Evolutionary conservation across 768 basidiomycete genomes (phyloP).

Genomic region (Exsudoporus frostii): DNA sequence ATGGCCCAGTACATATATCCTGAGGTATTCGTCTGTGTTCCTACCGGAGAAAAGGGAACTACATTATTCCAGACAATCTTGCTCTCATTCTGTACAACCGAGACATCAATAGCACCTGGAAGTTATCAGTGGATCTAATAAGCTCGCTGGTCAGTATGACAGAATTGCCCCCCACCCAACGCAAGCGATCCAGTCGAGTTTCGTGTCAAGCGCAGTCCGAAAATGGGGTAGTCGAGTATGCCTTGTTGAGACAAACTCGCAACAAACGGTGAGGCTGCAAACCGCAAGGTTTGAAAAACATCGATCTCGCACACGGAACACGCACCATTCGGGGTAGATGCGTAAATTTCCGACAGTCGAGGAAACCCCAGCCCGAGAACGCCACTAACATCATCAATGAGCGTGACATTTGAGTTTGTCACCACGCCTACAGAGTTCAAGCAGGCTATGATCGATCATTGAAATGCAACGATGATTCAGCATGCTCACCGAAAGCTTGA

Average conservation of each 20-base stretch:
- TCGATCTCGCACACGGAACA: slow-evolving; percentile 11
- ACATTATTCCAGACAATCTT: slow-evolving; percentile 73
- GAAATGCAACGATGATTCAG: neutral
- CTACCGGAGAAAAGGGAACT: slow-evolving; percentile 67
- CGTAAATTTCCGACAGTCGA: slow-evolving; percentile 60
- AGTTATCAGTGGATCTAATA: neutral
- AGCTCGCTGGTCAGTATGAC: neutral
- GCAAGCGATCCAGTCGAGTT: slow-evolving; percentile 61
- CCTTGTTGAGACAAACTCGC: slow-evolving; percentile 59
- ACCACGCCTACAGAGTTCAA: slow-evolving; percentile 47
- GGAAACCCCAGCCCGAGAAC: slow-evolving; percentile 76
- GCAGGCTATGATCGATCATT: neutral
- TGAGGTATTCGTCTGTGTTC: slow-evolving; percentile 51
- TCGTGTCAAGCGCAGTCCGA: slow-evolving; percentile 63
- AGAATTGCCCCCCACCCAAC: slow-evolving; percentile 42
- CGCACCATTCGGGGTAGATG: slow-evolving; percentile 46
- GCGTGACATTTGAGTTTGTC: slow-evolving; percentile 57
- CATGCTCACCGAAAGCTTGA: slow-evolving; percentile 64
- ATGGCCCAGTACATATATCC: slow-evolving; percentile 79
- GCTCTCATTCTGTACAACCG: slow-evolving; percentile 58
- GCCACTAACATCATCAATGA: slow-evolving; percentile 65
- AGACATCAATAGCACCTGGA: slow-evolving; percentile 71
- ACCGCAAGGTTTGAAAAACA: neutral
- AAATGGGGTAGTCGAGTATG: slow-evolving; percentile 68
- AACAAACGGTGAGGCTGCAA: slow-evolving; percentile 65